Evolutionary conservation across 257 asterid genomes (phyloP).

Genomic region (Solanum appendiculatum): DNA sequence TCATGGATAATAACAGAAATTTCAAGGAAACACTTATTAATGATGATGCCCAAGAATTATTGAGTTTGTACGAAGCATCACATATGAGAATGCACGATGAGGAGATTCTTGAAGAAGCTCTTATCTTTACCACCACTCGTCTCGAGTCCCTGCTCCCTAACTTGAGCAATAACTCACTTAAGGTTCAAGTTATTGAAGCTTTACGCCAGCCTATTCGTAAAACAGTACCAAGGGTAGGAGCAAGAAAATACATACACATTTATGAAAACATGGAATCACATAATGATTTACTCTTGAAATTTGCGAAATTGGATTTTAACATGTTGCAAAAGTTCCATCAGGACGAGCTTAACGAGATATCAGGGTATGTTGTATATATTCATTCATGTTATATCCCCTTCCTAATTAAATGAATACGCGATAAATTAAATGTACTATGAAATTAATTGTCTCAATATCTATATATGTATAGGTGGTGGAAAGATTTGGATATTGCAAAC

Average conservation of each 20-base stretch:
- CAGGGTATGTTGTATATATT: background rate
- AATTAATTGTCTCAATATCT: no score
- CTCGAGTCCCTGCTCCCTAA: background rate
- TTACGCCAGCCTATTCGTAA: conserved; percentile 7
- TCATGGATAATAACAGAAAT: conserved; percentile 4
- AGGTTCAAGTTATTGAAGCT: conserved; percentile 3
- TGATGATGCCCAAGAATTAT: conserved; percentile 3
- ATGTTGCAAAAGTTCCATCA: conserved; percentile 7
- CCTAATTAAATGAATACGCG: background rate
- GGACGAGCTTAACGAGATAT: background rate
- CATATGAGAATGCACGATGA: conserved; percentile 3
- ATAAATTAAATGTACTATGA: background rate
- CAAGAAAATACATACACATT: conserved; percentile 5
- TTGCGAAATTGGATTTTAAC: conserved; percentile 21
- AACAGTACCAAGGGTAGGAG: conserved; percentile 10
- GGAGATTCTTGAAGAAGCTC: conserved; percentile 14
- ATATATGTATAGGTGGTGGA: conserved; percentile 22
- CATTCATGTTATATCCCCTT: background rate
- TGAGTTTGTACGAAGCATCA: conserved; percentile 26
- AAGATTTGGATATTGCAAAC: conserved; percentile 3
- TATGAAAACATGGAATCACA: conserved; percentile 6
- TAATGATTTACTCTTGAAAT: background rate
- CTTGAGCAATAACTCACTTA: background rate
- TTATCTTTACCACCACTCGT: conserved; percentile 1
- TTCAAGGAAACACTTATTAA: background rate